Evolutionary conservation across 1,284 basidiomycete species (phyloP), one percentile per base, ranked within the genome.

Genomic region (Mycena sp.): DNA sequence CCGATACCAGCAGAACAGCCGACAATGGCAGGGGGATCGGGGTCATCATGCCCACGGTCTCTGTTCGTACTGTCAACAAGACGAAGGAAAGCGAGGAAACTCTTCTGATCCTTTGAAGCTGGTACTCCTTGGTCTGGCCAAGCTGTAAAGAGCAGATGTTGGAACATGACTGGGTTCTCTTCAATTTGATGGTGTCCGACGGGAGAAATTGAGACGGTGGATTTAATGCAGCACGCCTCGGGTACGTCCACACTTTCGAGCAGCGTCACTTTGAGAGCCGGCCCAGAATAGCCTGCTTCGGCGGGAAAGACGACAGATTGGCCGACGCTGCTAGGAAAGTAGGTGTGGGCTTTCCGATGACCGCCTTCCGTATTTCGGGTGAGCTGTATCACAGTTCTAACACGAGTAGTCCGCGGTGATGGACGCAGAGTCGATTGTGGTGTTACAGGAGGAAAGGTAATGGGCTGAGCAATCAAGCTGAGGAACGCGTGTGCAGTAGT

Each of bases 1-100:
- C 96, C 96, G 38, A 97, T 86, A 3, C 96, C 96, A 0, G 96
- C 96, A 23, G 90, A 92, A 71, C 95, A 97, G 68, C 93, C 89
- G 28, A 94, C 86, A 72, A 96, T 87, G 58, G 93, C 85, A 0
- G 94, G 94, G 16, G 91, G 88, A 61, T 89, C 87, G 9, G 84
- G 78, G 68, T 82, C 77, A 54, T 72, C 71, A 23, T 81, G 77
- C 29, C 76, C 64, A 66, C 83, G n/a, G n/a, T n/a, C 81, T 66
- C 81, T 82, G 74, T 93, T 93, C 38, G 80, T 76, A 11, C 70
- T 70, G 68, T 92, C 88, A 29, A 89, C 89, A 21, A 90, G 81
- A 10, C 78, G 79, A 44, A 87, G 67, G 71, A 93, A 92, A n/a
- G 77, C 76, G 30, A 92, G 75, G 16, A 93, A 76, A 41, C 83